phyloP scores from a whole-genome alignment of 441 rosid genomes.

The Erodium moschatum region DNA sequence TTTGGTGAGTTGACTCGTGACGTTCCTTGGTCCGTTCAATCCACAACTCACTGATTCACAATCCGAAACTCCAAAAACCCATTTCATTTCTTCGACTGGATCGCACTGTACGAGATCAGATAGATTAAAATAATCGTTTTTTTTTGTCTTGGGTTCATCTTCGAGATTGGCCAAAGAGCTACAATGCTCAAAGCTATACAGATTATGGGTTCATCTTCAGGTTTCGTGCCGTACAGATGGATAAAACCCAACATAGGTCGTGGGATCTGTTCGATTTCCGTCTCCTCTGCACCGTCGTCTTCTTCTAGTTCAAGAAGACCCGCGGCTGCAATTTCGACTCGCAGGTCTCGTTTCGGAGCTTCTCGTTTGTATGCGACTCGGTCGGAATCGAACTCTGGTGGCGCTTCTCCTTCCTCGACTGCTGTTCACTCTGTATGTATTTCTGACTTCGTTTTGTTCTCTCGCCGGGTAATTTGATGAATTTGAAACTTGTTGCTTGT shows the following conservation, averaged over 20 bases:
- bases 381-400: constrained; percentile 43
- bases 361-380: constrained; percentile 36
- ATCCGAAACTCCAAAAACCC: background rate
- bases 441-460: background rate
- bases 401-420: constrained; percentile 23
- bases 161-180: constrained; percentile 5
- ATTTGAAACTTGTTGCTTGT: no score
- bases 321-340: no score
- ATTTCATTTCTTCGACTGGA: background rate
- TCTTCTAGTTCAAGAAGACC: no score
- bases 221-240: no score
- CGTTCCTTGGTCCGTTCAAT: no score
- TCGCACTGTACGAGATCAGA: no score
- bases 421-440: constrained; percentile 54
- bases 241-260: no score
- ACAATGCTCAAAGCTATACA: constrained; percentile 78
- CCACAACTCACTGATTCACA: background rate
- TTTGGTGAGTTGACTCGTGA: no score
- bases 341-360: constrained; percentile 15
- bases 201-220: constrained; percentile 32
- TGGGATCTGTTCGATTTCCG: no score
- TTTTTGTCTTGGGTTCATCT: background rate
- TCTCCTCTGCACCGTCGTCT: no score
- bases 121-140: no score
- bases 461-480: no score